Evolutionary conservation across 2,329 filamentous ascomycete genomes (phyloP), one percentile per base, ranked within the genome.

Genomic region (Karstenula rhodostoma): DNA sequence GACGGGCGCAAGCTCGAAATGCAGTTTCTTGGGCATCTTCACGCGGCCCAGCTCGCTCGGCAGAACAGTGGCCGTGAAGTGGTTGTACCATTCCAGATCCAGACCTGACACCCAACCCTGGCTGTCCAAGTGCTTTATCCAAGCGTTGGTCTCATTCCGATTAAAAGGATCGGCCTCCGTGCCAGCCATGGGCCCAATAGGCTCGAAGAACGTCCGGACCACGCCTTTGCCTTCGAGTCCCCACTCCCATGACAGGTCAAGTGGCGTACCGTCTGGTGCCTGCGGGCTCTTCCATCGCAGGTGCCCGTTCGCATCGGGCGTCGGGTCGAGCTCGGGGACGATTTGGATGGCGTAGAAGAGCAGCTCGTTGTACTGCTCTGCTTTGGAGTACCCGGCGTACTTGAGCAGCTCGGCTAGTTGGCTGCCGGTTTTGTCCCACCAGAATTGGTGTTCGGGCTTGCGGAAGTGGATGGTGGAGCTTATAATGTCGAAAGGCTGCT

Each of bases 201-300:
- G 61, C 51, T 64, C 61, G 35, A 64, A 61, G 10, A 50, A 60
- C 25, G 61, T 64, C 27, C 61, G 52, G 19, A 64, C 57, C 1
- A 60, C 58, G n/a, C 58, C 61, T 43, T 61, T 64, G 7, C 61
- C 61, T 9, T 61, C 56, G n/a, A 61, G 61, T 29, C 61, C 61
- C 58, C 61, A 64, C 29, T 64, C 61, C 61, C 61, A 64, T 43
- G 58, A 61, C 6, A 64, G 47, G 27, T 64, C 61, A 9, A 64
- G 49, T 23, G 61, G 61, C 3, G 61, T 64, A n/a, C 61, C 61
- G 29, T 64, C 61, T 12, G 61, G 61, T 15, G 61, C 61, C n/a
- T 64, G 61, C 9, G 61, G 61, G 22, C 58, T 64, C 13, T 57
- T 57, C 61, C 61, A 64, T 22, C 29, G 35, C 22, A 64, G 29